Conservation (phyloP, 306 rosid species). For the peach (Prunus persica) region Prunus_persica_NCBIv2 NC_034009.1:2428501-2429000, state of each 20-base stretch:
- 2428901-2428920: neutral
- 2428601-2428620: conserved; percentile 13
- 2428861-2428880: neutral
- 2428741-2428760: conserved; percentile 54
- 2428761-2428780: conserved; percentile 29
- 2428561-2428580: neutral
- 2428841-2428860: neutral
- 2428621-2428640: conserved; percentile 18
- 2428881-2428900: neutral
- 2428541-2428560: conserved; percentile 10
- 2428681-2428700: conserved; percentile 19
- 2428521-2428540: neutral
- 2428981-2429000: neutral
- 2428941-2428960: neutral
- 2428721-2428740: conserved; percentile 27
- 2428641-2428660: conserved; percentile 35
- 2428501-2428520: neutral
- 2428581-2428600: neutral
- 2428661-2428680: conserved; percentile 67
- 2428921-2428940: neutral
- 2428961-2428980: neutral
- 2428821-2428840: no score
- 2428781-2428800: conserved; percentile 13
- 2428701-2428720: conserved; percentile 2
- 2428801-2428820: conserved; percentile 2